Base-by-base conservation (phyloP, 148 eudicot species). In the Amaranthus palmeri region DNA sequence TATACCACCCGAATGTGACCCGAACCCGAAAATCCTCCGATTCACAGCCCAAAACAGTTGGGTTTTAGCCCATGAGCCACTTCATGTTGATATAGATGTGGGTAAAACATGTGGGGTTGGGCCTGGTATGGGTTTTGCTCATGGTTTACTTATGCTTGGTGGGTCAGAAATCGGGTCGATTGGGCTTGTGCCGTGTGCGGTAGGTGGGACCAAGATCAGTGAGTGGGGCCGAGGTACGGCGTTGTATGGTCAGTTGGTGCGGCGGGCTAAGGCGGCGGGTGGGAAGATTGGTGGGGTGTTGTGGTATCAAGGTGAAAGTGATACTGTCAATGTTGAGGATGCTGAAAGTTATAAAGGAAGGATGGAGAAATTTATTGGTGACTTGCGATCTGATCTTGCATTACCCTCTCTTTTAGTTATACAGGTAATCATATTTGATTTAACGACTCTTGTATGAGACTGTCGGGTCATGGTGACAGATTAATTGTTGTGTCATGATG, bases 301-400 rank as follows among this genome's bases (percentile, higher is more conserved):
- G 61, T 85, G 88, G 88, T 85, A 77, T 56, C 87, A 85, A 62
- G 87, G 87, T 18, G 87, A 85, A 78, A 75, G 70, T 11, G 83
- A 79, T 61, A 74, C 87, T 0, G 50, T 17, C 8, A 54, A 13
- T 4, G 9, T 6, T 11, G 67, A 54, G 49, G 87, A 55, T 57
- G 81, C 79, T 6, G 8, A 64, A 7, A 9, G 55, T 36, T 82
- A 82, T 43, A 69, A 60, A 42, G 55, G 54, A 5, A 47, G 55
- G 47, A 13, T 79, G 74, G 50, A 82, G 76, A 74, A 13, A n/a
- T 74, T 85, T 18, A 54, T 85, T 56, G 0, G 10, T 12, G 69
- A 76, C 17, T 25, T 85, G 25, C 72, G 79, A 2, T 42, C 55
- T 43, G 87, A 85, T 70, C 67, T 85, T 9, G 64, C 51, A 12